phyloP scores from a whole-genome alignment of 2,329 filamentous ascomycete species.

The Xylaria multiplex region DNA sequence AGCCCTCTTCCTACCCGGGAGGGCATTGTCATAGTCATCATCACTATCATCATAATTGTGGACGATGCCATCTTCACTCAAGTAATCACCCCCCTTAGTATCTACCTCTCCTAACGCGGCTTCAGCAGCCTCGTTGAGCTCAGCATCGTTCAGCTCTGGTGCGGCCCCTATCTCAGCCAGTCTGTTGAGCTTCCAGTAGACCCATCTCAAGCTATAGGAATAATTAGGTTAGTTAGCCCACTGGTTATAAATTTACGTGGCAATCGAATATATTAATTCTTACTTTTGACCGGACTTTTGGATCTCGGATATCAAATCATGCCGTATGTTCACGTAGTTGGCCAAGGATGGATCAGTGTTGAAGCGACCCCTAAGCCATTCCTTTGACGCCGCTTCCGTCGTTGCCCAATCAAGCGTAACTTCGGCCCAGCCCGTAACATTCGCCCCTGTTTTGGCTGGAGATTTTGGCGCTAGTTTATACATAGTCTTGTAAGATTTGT shows the following conservation, averaged over 20 bases:
- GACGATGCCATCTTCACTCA: not conserved
- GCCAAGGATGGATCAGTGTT: conserved; percentile 8
- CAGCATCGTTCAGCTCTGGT: not conserved
- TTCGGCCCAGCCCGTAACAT: conserved; percentile 5
- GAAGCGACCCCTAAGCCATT: conserved; percentile 26
- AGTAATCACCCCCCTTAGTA: not conserved
- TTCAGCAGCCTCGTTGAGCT: not conserved
- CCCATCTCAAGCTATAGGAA: conserved; percentile 23
- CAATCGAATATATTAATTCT: not conserved
- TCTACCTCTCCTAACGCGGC: not conserved
- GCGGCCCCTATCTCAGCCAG: not conserved
- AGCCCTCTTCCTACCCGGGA: not conserved
- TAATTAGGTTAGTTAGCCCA: not conserved
- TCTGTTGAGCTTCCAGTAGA: conserved; percentile 14
- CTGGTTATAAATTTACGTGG: not conserved
- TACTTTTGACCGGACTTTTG: not conserved
- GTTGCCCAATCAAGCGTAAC: conserved; percentile 1
- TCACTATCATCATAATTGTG: no score
- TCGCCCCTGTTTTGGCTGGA: not conserved
- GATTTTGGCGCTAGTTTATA: no score
- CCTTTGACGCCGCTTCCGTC: conserved; percentile 1
- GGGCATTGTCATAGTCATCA: not conserved
- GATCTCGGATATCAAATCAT: not conserved
- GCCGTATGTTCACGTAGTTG: not conserved
- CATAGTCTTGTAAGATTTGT: not conserved